Conservation (phyloP, 2,329 filamentous ascomycete genomes). For the Westerdykella sp. region DNA sequence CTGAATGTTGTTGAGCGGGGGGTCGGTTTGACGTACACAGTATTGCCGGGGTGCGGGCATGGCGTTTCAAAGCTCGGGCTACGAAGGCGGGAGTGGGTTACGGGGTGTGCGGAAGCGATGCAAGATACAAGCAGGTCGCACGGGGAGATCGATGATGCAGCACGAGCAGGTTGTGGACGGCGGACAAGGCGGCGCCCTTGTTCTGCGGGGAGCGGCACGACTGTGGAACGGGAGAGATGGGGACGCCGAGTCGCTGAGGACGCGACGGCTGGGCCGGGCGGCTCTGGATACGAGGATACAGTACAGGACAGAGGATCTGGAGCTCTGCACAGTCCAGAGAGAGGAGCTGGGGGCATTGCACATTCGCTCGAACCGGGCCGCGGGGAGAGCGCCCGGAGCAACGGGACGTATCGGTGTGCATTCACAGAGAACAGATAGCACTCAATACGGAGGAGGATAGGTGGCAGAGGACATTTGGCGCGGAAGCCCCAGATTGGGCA, state of each 20-base stretch:
- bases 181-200: constrained; percentile 11
- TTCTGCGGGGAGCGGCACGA: constrained; percentile 29
- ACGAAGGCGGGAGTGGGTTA: constrained; percentile 21
- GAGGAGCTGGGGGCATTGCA: not conserved
- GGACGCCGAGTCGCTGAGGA: constrained; percentile 4
- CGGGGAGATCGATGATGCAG: constrained; percentile 29
- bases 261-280: no score
- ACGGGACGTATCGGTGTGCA: constrained; percentile 9
- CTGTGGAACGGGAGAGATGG: constrained; percentile 20
- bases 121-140: constrained; percentile 31
- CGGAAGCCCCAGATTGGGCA: no score
- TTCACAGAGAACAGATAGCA: constrained; percentile 5
- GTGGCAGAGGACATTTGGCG: no score
- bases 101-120: constrained; percentile 32
- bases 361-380: constrained; percentile 12
- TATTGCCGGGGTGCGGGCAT: constrained; percentile 21
- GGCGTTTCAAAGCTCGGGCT: constrained; percentile 27
- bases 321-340: no score
- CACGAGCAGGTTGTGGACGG: constrained; percentile 19
- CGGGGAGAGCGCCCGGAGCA: constrained; percentile 17
- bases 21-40: constrained; percentile 3
- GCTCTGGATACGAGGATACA: not conserved
- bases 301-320: not conserved
- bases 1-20: not conserved
- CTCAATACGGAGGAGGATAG: constrained; percentile 15